Evolutionary conservation across 2,329 filamentous ascomycete species (phyloP), one percentile per base, ranked within the genome.

Genomic region (Mycogone perniciosa): DNA sequence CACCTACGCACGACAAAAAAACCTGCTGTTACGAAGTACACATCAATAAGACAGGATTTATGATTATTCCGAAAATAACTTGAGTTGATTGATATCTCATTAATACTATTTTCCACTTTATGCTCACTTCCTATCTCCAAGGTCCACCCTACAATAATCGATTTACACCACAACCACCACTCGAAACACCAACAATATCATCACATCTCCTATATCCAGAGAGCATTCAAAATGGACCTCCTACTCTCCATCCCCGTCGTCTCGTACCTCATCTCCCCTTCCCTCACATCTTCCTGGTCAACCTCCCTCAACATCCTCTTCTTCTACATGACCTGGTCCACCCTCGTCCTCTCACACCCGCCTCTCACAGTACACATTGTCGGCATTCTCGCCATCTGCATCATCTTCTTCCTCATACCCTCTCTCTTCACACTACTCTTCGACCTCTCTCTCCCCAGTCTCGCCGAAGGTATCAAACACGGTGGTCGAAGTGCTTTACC

Each of bases 311-410:
- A 93, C 66, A 71, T 95, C 27, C 72, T 95, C 55, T 91, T 95
- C 73, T 93, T 96, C 69, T 92, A 90, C 67, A 80, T 95, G 72
- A 92, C 88, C 59, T 96, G 90, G 90, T 82, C 83, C 5, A 92
- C 88, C 0, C 77, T 96, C 31, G 82, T 95, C 37, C 73, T 92
- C 3, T 86, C 86, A 6, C 86, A 95, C 60, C 76, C 85, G 1
- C 83, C 88, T 0, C 73, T 93, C 11, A 79, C 81, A 52, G 81
- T 96, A 51, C 89, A 95, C 65, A 65, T 93, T 1, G 73, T 87
- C 47, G 88, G 84, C 50, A 84, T 85, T 0, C 65, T 88, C 5
- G 78, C 80, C 27, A 73, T 90, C 44, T 84, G 88, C 39, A 52
- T 84, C 7, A 57, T 88, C 4, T 82, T 91, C 61, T 95, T 84